These are phyloP conservation scores for Xylaria castorea DNA, from an alignment of 495 filamentous ascomycete genomes.

Conservation along the genomic window DNA sequence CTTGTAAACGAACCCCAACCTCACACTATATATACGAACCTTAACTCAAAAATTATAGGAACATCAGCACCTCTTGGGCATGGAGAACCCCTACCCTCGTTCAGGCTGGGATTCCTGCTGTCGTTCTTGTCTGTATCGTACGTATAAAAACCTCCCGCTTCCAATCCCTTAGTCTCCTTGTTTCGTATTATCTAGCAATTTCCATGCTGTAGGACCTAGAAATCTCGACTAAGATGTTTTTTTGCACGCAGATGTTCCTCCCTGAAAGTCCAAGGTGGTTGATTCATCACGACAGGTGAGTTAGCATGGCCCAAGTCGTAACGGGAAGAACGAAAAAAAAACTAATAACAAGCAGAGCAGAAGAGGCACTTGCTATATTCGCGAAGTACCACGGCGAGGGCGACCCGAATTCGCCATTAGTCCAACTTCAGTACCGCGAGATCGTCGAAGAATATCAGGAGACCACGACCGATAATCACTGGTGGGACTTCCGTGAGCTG, in stretches of 20 bases:
- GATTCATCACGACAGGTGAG: constrained; percentile 45
- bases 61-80: constrained; percentile 37
- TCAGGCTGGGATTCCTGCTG: constrained; percentile 55
- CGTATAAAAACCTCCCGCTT: neutral
- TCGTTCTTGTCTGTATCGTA: constrained; percentile 36
- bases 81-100: constrained; percentile 65
- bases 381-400: constrained; percentile 64
- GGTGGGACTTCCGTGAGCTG: constrained; percentile 71
- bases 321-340: neutral
- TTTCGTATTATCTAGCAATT: too few relatives aligned
- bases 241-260: constrained; percentile 34
- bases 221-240: too few relatives aligned
- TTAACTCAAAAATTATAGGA: constrained; percentile 18
- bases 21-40: neutral
- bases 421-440: constrained; percentile 66
- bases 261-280: constrained; percentile 66
- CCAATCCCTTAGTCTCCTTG: too few relatives aligned
- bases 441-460: constrained; percentile 61
- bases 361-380: constrained; percentile 60
- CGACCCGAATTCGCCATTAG: constrained; percentile 56
- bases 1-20: constrained; percentile 27
- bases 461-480: constrained; percentile 65
- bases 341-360: constrained; percentile 35
- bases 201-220: too few relatives aligned
- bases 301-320: neutral